phyloP scores from a whole-genome alignment of 2,329 filamentous ascomycete species.

The Spiromastix sp. region DNA sequence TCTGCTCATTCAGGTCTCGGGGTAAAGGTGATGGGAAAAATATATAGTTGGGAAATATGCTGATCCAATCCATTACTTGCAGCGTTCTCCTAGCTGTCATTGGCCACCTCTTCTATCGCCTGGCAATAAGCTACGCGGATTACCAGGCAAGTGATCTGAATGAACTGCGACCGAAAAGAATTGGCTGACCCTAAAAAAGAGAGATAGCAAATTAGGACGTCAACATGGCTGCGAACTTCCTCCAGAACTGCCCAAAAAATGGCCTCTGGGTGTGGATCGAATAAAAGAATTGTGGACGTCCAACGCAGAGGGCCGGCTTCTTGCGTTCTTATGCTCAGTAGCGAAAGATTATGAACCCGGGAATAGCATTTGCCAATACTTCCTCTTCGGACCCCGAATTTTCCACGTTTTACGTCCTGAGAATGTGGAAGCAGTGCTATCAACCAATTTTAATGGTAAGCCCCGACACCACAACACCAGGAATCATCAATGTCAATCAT shows the following conservation, averaged over 20 bases:
- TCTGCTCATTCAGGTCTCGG: background rate
- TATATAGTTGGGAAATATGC: background rate
- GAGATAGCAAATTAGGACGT: conserved; percentile 1
- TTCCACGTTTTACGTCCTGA: conserved; percentile 10
- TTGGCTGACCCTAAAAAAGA: background rate
- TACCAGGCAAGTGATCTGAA: conserved; percentile 1
- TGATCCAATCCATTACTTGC: background rate
- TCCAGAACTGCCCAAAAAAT: conserved; percentile 21
- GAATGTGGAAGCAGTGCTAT: conserved; percentile 11
- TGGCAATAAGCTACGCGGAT: background rate
- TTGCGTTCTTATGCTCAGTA: conserved; percentile 10
- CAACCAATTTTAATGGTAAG: conserved; percentile 9
- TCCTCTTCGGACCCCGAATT: conserved; percentile 9
- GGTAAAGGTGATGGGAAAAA: too few relatives aligned
- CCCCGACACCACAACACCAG: background rate
- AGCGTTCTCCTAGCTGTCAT: background rate
- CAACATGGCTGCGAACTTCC: conserved; percentile 19
- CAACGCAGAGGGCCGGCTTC: conserved; percentile 10
- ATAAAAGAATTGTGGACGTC: conserved; percentile 11
- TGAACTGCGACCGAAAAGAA: background rate
- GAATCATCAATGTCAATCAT: background rate
- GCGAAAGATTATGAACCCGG: conserved; percentile 15
- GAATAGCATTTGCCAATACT: conserved; percentile 15
- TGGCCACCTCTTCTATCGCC: background rate
- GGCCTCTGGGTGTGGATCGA: conserved; percentile 24